Percentiles rank a stretch among this genome's conserved stretches.
These are phyloP conservation scores for Ceratonia siliqua DNA, from an alignment of 306 rosid genomes.

Conservation along the genomic window DNA sequence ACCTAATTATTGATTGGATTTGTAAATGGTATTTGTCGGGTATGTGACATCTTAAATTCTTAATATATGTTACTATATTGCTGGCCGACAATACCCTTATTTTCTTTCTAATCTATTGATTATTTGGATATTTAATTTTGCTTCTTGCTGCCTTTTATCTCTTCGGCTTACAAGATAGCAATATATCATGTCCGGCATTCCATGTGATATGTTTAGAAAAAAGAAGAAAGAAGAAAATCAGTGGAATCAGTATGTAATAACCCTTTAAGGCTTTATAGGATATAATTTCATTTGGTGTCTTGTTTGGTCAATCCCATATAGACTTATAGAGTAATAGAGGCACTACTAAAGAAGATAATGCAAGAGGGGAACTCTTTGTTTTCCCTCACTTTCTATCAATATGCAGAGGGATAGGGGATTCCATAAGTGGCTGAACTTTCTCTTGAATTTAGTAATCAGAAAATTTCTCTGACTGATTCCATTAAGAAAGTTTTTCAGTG, in stretches of 20 bases:
- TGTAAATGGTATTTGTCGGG: conserved; percentile 14
- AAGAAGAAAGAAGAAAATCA: too few species aligned
- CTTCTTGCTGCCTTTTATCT: neutral
- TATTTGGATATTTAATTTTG: neutral
- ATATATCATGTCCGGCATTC: neutral
- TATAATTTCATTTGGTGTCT: too few species aligned
- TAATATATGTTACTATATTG: neutral
- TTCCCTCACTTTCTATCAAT: neutral
- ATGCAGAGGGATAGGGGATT: neutral
- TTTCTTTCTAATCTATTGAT: neutral
- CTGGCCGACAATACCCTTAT: conserved; percentile 40
- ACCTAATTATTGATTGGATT: neutral
- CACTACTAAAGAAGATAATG: neutral
- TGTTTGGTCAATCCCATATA: neutral
- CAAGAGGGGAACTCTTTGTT: neutral
- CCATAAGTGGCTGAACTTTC: neutral
- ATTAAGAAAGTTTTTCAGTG: neutral
- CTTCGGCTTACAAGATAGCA: conserved; percentile 4
- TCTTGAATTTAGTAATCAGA: neutral
- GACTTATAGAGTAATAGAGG: too few species aligned
- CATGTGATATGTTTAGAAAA: too few species aligned
- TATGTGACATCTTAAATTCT: conserved; percentile 17
- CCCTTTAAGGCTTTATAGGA: too few species aligned
- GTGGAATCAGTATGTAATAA: neutral
- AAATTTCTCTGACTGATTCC: neutral